Conservation (phyloP, 2,329 filamentous ascomycete genomes). For the Exophiala aquamarina region DNA sequence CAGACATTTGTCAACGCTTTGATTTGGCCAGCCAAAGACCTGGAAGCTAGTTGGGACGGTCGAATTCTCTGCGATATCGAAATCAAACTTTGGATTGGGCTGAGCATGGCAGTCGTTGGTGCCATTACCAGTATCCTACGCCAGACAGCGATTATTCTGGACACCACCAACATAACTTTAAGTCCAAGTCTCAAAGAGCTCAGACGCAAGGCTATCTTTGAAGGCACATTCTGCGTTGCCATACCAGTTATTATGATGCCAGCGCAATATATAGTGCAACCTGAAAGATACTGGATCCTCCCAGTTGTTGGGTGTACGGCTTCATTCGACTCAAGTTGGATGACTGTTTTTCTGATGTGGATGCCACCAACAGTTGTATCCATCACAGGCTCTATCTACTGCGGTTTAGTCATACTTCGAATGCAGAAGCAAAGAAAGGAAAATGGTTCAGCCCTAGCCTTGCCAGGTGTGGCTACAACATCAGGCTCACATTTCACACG, state of each 20-base stretch:
- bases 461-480: constrained; percentile 52
- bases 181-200: constrained; percentile 50
- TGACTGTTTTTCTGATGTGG: constrained; percentile 52
- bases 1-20: constrained; percentile 62
- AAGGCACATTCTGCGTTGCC: constrained; percentile 56
- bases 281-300: constrained; percentile 56
- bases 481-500: constrained; percentile 31
- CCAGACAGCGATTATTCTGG: constrained; percentile 59
- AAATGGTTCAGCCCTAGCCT: constrained; percentile 59
- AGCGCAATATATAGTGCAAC: constrained; percentile 61
- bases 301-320: constrained; percentile 46
- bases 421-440: constrained; percentile 60
- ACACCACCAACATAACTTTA: constrained; percentile 56
- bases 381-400: constrained; percentile 55
- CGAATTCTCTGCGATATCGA: constrained; percentile 64
- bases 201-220: constrained; percentile 48
- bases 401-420: constrained; percentile 63
- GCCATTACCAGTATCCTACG: constrained; percentile 60
- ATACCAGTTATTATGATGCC: constrained; percentile 57
- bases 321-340: constrained; percentile 58
- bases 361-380: constrained; percentile 59
- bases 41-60: constrained; percentile 58
- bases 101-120: constrained; percentile 53
- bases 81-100: constrained; percentile 56
- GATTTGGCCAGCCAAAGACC: constrained; percentile 63